phyloP scores from a whole-genome alignment of 2,329 filamentous ascomycete genomes.

The Botrytis byssoidea region DNA sequence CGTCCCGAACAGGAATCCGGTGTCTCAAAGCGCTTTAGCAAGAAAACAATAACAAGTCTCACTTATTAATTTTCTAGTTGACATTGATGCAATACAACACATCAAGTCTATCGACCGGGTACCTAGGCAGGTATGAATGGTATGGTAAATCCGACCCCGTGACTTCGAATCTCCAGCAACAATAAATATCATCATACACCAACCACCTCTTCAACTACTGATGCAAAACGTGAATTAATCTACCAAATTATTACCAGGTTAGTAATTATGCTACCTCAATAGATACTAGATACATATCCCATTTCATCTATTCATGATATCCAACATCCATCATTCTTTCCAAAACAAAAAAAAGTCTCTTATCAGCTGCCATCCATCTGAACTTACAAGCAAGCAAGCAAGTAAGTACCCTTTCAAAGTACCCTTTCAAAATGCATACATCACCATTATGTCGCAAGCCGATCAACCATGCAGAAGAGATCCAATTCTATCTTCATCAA shows the following conservation, averaged over 20 bases:
- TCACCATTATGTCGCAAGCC: background rate
- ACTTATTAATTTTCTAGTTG: background rate
- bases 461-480: background rate
- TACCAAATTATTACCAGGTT: background rate
- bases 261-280: background rate
- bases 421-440: background rate
- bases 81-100: background rate
- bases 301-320: too few relatives aligned
- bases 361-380: background rate
- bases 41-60: background rate
- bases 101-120: background rate
- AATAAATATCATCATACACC: background rate
- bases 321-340: background rate
- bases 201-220: background rate
- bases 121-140: background rate
- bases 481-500: background rate
- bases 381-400: background rate
- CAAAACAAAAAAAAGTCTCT: background rate
- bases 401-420: background rate
- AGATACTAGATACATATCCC: background rate
- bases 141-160: background rate
- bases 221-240: background rate
- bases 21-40: slow-evolving; percentile 3
- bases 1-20: background rate
- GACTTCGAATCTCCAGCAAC: background rate